A percentile compares a stretch with the other conserved stretches of the same genome.
phyloP scores from a whole-genome alignment of 257 asterid genomes.

The Fraxinus quadrangulata region DNA sequence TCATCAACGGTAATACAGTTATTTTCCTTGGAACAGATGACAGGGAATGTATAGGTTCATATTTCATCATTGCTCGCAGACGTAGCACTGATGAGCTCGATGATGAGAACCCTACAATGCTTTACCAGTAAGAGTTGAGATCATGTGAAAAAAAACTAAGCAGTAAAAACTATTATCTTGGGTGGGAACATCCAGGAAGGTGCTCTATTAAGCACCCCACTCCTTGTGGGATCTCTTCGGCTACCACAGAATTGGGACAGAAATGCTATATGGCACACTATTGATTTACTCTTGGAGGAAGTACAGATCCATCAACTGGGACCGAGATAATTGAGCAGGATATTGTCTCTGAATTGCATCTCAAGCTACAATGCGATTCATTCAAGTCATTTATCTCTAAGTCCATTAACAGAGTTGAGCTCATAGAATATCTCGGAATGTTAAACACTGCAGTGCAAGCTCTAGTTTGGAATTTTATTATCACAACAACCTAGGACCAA shows the following conservation, averaged over 20 bases:
- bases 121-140: neutral
- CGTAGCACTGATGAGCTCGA: neutral
- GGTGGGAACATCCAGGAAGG: neutral
- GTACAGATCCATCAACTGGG: neutral
- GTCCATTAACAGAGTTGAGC: neutral
- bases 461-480: neutral
- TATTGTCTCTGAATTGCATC: neutral
- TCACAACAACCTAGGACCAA: slow-evolving; percentile 4
- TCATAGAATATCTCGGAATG: neutral
- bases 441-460: neutral
- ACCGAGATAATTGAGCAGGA: neutral
- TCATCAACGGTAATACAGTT: neutral
- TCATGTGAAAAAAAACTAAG: neutral
- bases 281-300: neutral
- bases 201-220: neutral
- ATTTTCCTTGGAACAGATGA: neutral
- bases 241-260: neutral
- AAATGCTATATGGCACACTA: neutral
- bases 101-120: neutral
- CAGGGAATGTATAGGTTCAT: neutral
- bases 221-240: neutral
- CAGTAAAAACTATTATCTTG: neutral
- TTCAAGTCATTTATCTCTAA: neutral
- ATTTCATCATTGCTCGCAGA: neutral
- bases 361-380: neutral